A percentile compares a stretch with the other conserved stretches of the same genome.
Conservation (phyloP, 176 grass and related monocot species). For the Stipa capillata region DNA sequence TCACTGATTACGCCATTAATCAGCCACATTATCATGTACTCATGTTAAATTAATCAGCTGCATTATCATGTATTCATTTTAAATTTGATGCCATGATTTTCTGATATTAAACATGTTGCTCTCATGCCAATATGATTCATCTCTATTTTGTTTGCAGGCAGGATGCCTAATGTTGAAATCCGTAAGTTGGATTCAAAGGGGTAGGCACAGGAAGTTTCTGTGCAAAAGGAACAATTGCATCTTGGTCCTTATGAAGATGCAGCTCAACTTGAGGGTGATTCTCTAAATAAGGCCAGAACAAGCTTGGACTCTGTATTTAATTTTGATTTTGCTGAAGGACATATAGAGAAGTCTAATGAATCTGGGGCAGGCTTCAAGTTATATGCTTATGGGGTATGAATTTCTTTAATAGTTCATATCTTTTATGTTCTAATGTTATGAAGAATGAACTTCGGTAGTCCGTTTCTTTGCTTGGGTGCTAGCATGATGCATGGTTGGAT, state of each 20-base stretch:
- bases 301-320: constrained; percentile 32
- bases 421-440: background rate
- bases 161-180: constrained; percentile 62
- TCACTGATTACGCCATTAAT: constrained; percentile 16
- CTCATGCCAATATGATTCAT: too few species aligned
- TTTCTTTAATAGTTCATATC: constrained; percentile 18
- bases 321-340: constrained; percentile 46
- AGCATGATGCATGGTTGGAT: background rate
- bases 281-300: constrained; percentile 26
- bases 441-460: background rate
- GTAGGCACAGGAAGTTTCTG: constrained; percentile 20
- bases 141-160: too few species aligned
- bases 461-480: background rate
- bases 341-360: constrained; percentile 42
- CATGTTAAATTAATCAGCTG: too few species aligned
- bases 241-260: constrained; percentile 10
- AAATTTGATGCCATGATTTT: too few species aligned
- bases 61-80: constrained; percentile 8
- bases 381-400: constrained; percentile 84
- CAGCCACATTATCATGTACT: background rate
- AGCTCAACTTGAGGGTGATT: background rate
- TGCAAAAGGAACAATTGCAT: constrained; percentile 24
- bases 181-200: constrained; percentile 46
- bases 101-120: too few species aligned
- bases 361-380: constrained; percentile 32